Base-by-base conservation (phyloP, 192 early-diverging fungal species). In the Cetraspora pellucida region DNA sequence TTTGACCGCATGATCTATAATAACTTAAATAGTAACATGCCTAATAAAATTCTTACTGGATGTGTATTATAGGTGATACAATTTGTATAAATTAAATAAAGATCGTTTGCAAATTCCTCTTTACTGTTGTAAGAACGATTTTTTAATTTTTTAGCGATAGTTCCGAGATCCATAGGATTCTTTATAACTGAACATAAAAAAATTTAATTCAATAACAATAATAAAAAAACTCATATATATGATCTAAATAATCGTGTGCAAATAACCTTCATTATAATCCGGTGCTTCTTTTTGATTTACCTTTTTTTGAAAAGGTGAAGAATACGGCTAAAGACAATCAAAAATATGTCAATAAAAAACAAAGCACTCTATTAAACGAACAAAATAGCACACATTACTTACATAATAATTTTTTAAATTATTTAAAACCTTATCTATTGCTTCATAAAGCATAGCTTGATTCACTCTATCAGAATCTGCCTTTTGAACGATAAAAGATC, bases 121-220 rank as follows among this genome's bases (percentile, higher is more conserved):
- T 98, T 98, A 86, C 88, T 91, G 70, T 91, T 86, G 82, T 99
- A 99, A 63, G 89, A 82, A 60, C 91, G 88, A 10, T 61, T 77
- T 79, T 93, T 91, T 70, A 99, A 83, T 74, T 98, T 97, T 79
- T 93, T 94, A 57, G 93, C 83, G 80, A 99, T 94, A 47, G 93
- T 92, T 17, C 89, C 90, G 44, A 99, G 85, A 85, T 99, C 97
- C 97, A 99, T 99, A 6, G 97, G 97, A 9, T 92, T 81, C 80
- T 90, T 91, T 77, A 99, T 96, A 61, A 99, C 95, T 90, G 79
- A 23, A 17, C 57, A 21, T n/a, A 59, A 23, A 37, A 6, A 37
- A 37, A 7, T 0, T 37, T 37, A 37, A 37, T 37, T 37, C 37
- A 37, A 37, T 37, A 37, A 37, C 37, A 37, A 37, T 37, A 7